Percentiles rank a stretch among this genome's conserved stretches.
Conservation (phyloP, 305 asterid species). For the Rubia balearica region DNA sequence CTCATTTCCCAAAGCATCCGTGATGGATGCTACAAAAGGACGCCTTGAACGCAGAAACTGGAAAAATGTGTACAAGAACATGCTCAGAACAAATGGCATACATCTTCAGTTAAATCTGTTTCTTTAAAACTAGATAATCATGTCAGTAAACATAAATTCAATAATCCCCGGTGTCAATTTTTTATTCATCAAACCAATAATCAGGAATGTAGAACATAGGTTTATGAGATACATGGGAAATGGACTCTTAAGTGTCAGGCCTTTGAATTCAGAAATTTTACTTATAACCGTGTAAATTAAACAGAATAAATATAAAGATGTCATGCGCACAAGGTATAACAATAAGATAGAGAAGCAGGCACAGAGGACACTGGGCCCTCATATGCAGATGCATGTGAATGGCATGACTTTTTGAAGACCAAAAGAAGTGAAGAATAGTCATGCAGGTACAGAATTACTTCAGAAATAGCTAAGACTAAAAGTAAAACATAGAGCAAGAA, state of each 20-base stretch:
- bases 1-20: constrained; percentile 75
- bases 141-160: neutral
- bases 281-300: neutral
- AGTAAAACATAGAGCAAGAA: neutral
- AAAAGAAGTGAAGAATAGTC: neutral
- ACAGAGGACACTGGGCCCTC: neutral
- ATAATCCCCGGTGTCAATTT: neutral
- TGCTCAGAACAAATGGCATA: neutral
- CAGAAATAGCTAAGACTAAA: neutral
- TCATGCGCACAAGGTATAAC: neutral
- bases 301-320: neutral
- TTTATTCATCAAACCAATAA: neutral
- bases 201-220: neutral
- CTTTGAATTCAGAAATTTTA: too few species aligned
- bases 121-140: neutral
- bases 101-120: neutral
- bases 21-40: constrained; percentile 72
- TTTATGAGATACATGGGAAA: neutral
- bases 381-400: neutral
- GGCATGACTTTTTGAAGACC: neutral
- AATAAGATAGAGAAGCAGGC: neutral
- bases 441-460: neutral
- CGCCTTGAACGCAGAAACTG: constrained; percentile 85
- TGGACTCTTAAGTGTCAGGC: neutral
- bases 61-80: constrained; percentile 19